Conservation (phyloP, 2,329 filamentous ascomycete species). For the Beauveria varroae region DNA sequence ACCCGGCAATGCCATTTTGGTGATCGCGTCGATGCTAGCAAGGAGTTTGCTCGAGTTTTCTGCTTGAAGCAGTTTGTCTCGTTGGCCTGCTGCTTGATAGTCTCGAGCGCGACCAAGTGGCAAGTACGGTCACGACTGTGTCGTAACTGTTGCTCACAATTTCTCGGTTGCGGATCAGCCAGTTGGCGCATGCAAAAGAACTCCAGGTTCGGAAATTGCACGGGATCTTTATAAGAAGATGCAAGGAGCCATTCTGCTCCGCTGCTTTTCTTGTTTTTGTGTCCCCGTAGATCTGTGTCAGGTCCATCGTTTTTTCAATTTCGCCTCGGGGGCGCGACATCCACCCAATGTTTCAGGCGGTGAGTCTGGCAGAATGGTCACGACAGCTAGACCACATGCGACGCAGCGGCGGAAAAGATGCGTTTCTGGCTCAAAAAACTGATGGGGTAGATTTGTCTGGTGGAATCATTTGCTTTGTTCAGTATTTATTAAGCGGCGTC, state of each 20-base stretch:
- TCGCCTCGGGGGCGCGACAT: neutral
- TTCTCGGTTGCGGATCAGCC: neutral
- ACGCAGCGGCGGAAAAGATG: neutral
- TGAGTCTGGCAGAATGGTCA: constrained; percentile 21
- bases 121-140: neutral
- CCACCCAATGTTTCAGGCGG: constrained; percentile 21
- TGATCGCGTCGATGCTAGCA: neutral
- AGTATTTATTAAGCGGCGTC: too few relatives aligned
- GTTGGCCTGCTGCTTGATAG: neutral
- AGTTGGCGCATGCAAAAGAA: neutral
- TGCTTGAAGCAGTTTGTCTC: neutral
- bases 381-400: neutral
- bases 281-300: neutral
- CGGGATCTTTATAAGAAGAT: neutral
- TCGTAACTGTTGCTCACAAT: neutral
- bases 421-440: neutral
- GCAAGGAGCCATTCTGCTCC: neutral
- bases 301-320: neutral
- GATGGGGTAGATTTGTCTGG: too few relatives aligned
- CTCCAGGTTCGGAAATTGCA: neutral
- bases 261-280: neutral
- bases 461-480: too few relatives aligned
- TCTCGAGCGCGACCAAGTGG: neutral
- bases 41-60: neutral
- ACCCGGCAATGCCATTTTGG: constrained; percentile 18